Evolutionary conservation across 495 filamentous ascomycete genomes (phyloP), one percentile per base, ranked within the genome.

Genomic region (Aspergillus incahuasiensis): DNA sequence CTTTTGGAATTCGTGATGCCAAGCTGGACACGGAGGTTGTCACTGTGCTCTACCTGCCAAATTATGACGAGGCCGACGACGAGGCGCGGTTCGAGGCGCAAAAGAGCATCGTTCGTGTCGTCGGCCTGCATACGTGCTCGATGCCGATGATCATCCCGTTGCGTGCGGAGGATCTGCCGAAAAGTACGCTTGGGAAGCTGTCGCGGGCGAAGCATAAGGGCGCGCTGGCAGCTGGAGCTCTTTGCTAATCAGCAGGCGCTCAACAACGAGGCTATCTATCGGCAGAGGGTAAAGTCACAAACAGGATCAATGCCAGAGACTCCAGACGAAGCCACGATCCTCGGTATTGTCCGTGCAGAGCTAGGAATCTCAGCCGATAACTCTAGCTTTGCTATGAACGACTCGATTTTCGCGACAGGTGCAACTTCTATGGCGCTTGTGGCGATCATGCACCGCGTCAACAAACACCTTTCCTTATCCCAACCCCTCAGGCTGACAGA

Each of bases 81-180:
- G 81, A 79, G 1, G 86, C 78, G 1, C 86, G 77, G 65, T 85
- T 87, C 61, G 86, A 69, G 38, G 82, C 80, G 61, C 80, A 30
- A 30, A 30, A 82, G 3, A 15, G 7, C 34, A 38, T 38, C 34
- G 12, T 15, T 12, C 6, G 13, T 11, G 13, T 11, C 34, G 34
- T 38, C 6, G 7, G 3, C 34, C 7, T 38, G 34, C 13, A 8
- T 12, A 38, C 34, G 7, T 3, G 66, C 81, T 83, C 34, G 6
- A 53, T 58, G 7, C 63, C 65, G 9, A 21, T 32, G 16, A 38
- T 64, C 3, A 15, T 68, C 1, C 65, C 65, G 1, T 19, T 68
- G 18, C 38, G 41, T 50, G 12, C 22, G 5, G 28, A 22, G 39
- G 19, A 50, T 3, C 25, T 62, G 40, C 59, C 52, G 5, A 59